Evolutionary conservation across 352 stramenopile genomes (phyloP).

Genomic region (Phytopythium chamaehyphon): DNA sequence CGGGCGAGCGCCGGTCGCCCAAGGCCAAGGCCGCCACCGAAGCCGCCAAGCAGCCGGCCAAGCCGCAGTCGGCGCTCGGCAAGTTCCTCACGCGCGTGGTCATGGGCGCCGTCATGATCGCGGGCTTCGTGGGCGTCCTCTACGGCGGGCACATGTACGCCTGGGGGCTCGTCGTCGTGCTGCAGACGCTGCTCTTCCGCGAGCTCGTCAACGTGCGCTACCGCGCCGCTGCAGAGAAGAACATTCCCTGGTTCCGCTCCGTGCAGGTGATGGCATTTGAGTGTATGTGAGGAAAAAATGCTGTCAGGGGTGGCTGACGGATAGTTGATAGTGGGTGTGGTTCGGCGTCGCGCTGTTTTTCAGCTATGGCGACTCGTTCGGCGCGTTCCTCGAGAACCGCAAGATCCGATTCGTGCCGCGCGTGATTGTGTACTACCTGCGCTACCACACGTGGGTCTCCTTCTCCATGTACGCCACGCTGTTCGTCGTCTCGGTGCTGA

Average conservation of each 20-base stretch:
- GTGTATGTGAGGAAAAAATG: too few species aligned
- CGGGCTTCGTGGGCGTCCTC: slow-evolving; percentile 60
- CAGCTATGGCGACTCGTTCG: slow-evolving; percentile 90
- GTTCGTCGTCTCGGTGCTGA: slow-evolving; percentile 96
- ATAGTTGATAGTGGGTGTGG: slow-evolving; percentile 92
- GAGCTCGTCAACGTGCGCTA: slow-evolving; percentile 99
- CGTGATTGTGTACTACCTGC: slow-evolving; percentile 81
- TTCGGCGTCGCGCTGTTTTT: slow-evolving; percentile 97
- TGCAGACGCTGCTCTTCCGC: slow-evolving; percentile 92
- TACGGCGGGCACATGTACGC: slow-evolving; percentile 83
- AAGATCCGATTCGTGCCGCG: slow-evolving; percentile 80
- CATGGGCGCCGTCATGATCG: slow-evolving; percentile 76
- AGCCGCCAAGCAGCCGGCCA: slow-evolving; percentile 7
- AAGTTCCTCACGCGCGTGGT: slow-evolving; percentile 77
- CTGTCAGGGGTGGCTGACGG: neutral
- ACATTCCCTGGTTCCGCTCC: slow-evolving; percentile 97
- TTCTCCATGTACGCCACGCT: slow-evolving; percentile 94
- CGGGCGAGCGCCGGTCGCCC: slow-evolving; percentile 4
- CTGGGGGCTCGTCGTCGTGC: slow-evolving; percentile 79
- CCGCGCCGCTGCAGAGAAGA: slow-evolving; percentile 91
- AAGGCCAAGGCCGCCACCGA: slow-evolving; percentile 19
- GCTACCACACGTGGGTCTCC: slow-evolving; percentile 90
- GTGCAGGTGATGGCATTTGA: slow-evolving; percentile 50
- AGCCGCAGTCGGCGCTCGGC: slow-evolving; percentile 25
- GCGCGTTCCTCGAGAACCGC: slow-evolving; percentile 79